Base-by-base conservation (phyloP, 2,329 filamentous ascomycete species). In the Fusarium nanum region DNA sequence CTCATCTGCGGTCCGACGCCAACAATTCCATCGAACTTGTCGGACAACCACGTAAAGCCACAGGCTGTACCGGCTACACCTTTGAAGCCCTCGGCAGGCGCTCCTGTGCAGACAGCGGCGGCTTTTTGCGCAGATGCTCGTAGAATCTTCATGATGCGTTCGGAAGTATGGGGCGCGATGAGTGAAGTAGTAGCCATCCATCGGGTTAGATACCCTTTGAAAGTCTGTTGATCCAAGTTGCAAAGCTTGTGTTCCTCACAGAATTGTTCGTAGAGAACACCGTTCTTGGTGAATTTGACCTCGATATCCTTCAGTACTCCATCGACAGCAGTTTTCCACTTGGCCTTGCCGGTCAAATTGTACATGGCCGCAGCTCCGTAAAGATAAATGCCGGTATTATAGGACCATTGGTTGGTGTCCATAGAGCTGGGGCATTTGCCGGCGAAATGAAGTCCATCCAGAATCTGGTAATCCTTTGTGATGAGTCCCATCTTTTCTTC, bases 121-220 rank as follows among this genome's bases (percentile, higher is more conserved):
- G 89, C 89, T 0, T 85, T 86, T 14, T 74, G 64, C 1, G 87
- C 89, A 27, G 81, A 84, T 18, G 80, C 76, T 34, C 78, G 75
- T 37, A 91, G 77, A 20, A 88, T 79, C 7, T 83, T 81, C 74
- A 82, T 81, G 66, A 91, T 85, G 6, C 75, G 78, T 48, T 83
- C 78, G 64, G 79, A 81, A 2, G 84, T 87, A 67, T 84, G 82
- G 1, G 88, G 86, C 2, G 85, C 87, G 73, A 90, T 77, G 75
- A 87, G 84, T 11, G 84, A 79, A 2, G 87, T 85, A 14, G 81
- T 81, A 1, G 87, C 84, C 76, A 91, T 80, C 88, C 90, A 94
- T 44, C 92, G 89, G 23, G 88, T 80, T n/a, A 93, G 82, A 78
- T 93, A 93, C 11, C 90, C 91, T 81, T 94, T 94, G 88, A 93